Evolutionary conservation across 768 basidiomycete species (phyloP), one percentile per base, ranked within the genome.

Genomic region (Hericium rajendrae): DNA sequence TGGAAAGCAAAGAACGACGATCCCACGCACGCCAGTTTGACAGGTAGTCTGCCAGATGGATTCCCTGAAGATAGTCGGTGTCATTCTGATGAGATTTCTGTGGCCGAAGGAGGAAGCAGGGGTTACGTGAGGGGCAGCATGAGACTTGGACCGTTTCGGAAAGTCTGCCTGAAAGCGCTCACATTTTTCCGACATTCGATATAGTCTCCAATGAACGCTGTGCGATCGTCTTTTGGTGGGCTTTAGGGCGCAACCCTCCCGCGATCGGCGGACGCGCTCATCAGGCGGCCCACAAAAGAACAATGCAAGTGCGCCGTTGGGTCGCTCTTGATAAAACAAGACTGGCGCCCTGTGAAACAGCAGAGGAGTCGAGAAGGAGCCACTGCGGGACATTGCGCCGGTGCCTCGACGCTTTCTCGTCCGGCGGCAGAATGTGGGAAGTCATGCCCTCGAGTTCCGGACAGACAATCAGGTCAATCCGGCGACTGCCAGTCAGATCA

Each of bases 21-120:
- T 32, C 32, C 32, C 32, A 32, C 32, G 32, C 32, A 32, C 8
- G 32, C 32, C 32, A 32, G 32, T 32, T 8, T 32, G 32, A 32
- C 32, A 32, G 32, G 32, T 6, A 32, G 32, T 10, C 32, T 8
- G 9, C 32, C 32, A 32, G 9, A 32, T 32, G 32, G 32, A 32
- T 10, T 32, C 32, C 32, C 32, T 32, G 32, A 32, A 26, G 32
- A 32, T 32, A 32, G 32, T 54, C 56, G 51, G 49, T 50, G 54
- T 40, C 53, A 60, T 62, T 62, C 62, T 62, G 62, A 62, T 62
- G 57, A 60, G 55, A 56, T 48, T 60, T 51, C 59, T 48, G 57
- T 38, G 22, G 43, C 39, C 53, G 24, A 53, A 60, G 48, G 32
- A 24, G 53, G 20, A 38, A 51, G 18, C 37, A 48, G n/a, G 15